A percentile compares a stretch with the other conserved stretches of the same genome.
These are phyloP conservation scores for Hanseniaspora pseudoguilliermondii DNA, from an alignment of 805 yeast species.

Conservation along the genomic window DNA sequence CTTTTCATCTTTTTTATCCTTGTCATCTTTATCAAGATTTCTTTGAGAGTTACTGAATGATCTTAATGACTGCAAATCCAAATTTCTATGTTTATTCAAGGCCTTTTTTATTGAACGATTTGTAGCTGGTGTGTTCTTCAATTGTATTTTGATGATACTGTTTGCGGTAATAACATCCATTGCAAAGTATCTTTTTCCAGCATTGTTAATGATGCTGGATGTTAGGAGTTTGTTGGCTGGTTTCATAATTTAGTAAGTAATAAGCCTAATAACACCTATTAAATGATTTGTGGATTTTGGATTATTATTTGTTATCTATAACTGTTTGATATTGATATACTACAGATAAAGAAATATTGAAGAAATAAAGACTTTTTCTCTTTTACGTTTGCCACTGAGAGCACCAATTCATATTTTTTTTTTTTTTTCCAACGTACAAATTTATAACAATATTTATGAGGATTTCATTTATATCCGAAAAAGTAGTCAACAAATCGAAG, in stretches of 20 bases:
- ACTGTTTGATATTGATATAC: too few relatives aligned
- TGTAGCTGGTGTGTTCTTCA: neutral
- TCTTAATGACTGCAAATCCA: neutral
- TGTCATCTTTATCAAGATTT: neutral
- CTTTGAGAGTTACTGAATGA: neutral
- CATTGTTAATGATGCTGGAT: neutral
- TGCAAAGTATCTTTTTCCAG: constrained; percentile 4
- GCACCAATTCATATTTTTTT: neutral
- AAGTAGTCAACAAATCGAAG: neutral
- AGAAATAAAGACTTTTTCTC: neutral
- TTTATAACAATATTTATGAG: too few relatives aligned
- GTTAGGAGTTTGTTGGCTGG: neutral
- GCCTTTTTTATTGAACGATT: neutral
- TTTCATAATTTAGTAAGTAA: neutral
- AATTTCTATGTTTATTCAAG: neutral
- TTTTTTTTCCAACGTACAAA: neutral
- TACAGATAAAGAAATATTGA: too few relatives aligned
- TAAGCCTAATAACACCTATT: too few relatives aligned
- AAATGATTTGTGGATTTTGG: too few relatives aligned
- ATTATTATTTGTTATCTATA: too few relatives aligned
- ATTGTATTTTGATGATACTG: neutral
- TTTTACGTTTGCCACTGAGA: neutral
- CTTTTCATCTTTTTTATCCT: neutral
- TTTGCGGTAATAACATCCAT: neutral
- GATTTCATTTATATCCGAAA: neutral